These are phyloP conservation scores for Trametes polyzona DNA, from an alignment of 1,284 basidiomycete species.

Conservation along the genomic window DNA sequence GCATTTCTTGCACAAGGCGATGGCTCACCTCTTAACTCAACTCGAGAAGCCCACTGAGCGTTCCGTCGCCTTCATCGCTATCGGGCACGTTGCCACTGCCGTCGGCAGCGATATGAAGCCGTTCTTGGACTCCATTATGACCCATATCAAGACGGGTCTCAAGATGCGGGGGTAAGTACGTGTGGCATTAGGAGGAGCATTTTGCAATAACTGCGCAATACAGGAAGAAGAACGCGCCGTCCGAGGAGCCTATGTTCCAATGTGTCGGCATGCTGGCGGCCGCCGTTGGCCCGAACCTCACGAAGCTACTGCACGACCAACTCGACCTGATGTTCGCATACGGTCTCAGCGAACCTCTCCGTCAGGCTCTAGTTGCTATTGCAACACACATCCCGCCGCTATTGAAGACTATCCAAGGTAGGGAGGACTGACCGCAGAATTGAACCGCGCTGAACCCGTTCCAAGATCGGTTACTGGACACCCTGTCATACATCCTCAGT, in stretches of 20 bases:
- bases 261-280: constrained; percentile 96
- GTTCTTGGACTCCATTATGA: constrained; percentile 93
- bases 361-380: constrained; percentile 86
- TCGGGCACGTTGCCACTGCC: constrained; percentile 93
- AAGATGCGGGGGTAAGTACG: constrained; percentile 77
- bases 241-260: constrained; percentile 97
- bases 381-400: constrained; percentile 91
- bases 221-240: constrained; percentile 91
- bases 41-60: constrained; percentile 91
- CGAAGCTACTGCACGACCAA: constrained; percentile 94
- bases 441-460: background rate
- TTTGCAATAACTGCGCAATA: constrained; percentile 8
- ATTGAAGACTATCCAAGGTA: constrained; percentile 91
- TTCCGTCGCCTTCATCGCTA: constrained; percentile 95
- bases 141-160: constrained; percentile 87
- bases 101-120: constrained; percentile 95
- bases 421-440: background rate
- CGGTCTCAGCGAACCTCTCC: constrained; percentile 89
- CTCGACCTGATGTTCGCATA: constrained; percentile 97
- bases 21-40: constrained; percentile 88
- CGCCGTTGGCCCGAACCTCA: constrained; percentile 95
- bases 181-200: constrained; percentile 6
- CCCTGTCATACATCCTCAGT: constrained; percentile 79
- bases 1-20: constrained; percentile 88
- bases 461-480: constrained; percentile 84